Percentiles rank a stretch among this genome's conserved stretches.
Evolutionary conservation across 2,329 filamentous ascomycete genomes (phyloP).

Genomic region (Magnaporthales sp.): DNA sequence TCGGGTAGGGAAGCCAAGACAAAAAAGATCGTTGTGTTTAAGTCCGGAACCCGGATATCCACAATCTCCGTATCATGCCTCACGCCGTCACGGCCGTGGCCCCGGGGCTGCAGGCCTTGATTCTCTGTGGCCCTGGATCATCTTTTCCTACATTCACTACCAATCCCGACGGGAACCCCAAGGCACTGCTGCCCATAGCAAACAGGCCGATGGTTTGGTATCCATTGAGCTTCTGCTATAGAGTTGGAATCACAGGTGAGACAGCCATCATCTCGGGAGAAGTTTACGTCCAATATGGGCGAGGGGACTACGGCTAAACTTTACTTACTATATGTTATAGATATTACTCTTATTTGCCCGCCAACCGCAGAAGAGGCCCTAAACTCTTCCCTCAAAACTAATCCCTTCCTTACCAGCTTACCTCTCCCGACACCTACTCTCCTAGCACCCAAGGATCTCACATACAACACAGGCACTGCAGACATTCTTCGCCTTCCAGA

Average conservation of each 20-base stretch:
- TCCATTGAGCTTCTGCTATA: constrained; percentile 75
- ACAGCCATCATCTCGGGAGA: constrained; percentile 5
- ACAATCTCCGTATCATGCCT: constrained; percentile 47
- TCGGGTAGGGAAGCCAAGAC: not conserved
- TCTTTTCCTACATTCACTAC: constrained; percentile 78
- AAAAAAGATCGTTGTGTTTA: not conserved
- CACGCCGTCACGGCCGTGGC: constrained; percentile 66
- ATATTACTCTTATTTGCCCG: constrained; percentile 54
- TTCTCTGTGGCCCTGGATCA: constrained; percentile 74
- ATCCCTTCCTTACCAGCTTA: constrained; percentile 67
- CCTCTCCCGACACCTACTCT: constrained; percentile 67
- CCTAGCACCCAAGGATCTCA: constrained; percentile 65
- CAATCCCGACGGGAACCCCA: constrained; percentile 71
- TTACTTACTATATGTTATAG: constrained; percentile 22
- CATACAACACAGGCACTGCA: constrained; percentile 80
- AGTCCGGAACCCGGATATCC: not conserved
- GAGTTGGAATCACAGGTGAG: constrained; percentile 68
- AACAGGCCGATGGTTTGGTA: constrained; percentile 90
- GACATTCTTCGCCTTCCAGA: constrained; percentile 80
- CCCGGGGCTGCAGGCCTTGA: constrained; percentile 72
- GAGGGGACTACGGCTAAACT: not conserved
- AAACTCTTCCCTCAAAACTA: constrained; percentile 62
- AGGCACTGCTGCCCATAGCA: constrained; percentile 73
- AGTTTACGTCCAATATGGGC: not conserved
- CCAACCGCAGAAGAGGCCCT: constrained; percentile 60